Evolutionary conservation across 2,329 filamentous ascomycete genomes (phyloP), one percentile per base, ranked within the genome.

Genomic region (Neonectria coccinea): DNA sequence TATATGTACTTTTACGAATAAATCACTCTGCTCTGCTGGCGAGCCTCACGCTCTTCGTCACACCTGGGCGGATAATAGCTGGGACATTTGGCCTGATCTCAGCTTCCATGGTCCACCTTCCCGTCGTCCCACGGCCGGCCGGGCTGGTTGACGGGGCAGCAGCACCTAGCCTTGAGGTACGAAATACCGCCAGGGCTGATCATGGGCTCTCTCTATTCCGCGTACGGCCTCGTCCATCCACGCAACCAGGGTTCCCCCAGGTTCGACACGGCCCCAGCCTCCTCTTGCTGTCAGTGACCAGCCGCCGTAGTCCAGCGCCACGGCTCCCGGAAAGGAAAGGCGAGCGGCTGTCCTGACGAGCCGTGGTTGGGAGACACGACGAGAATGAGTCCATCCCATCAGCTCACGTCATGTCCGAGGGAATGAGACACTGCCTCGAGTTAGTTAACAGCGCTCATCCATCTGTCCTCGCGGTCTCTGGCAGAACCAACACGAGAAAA

Each of bases 11-110:
- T 25, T 25, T 25, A 25, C 25, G 25, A 25, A 25, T 25, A 25
- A 25, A 25, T 6, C 8, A n/a, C 42, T 14, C 53, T 56, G 61
- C 61, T 64, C 61, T 51, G 61, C 36, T 64, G 61, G 61, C 56
- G 50, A 31, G 12, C 44, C 56, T n/a, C 22, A 29, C 48, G 36
- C 44, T 59, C 36, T 16, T 52, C 56, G 18, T 54, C 51, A 55
- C 42, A 36, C 27, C 41, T 6, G 52, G 36, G 18, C 39, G 39
- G 39, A 42, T 20, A 42, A 8, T 11, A 25, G 25, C 25, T 42
- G n/a, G 9, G n/a, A 20, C 39, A 10, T 18, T 18, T 42, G n/a
- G 39, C 39, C 18, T 11, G 39, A 42, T 39, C 36, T 39, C 14
- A n/a, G 33, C 33, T 36, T 12, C 31, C 31, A 33, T 33, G 31